A percentile compares a stretch with the other conserved stretches of the same genome.
These are phyloP conservation scores for Entoloma clypeatum DNA, from an alignment of 1,284 basidiomycete genomes.

Conservation along the genomic window DNA sequence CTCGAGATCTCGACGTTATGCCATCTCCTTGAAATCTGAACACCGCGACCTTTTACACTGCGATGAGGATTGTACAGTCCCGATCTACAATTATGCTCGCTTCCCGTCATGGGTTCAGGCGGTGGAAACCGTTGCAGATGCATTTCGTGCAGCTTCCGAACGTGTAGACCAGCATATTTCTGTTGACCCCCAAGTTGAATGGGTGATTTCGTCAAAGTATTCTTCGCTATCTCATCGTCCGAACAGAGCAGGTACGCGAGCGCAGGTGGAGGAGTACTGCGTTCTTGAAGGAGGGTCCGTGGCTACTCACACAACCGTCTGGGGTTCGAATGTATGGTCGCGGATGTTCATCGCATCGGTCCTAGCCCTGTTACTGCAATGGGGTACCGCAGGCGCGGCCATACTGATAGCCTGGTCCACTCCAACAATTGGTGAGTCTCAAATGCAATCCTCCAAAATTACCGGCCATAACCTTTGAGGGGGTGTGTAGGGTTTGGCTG, in stretches of 20 bases:
- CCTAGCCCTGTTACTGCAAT: slow-evolving; percentile 34
- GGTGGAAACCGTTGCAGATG: slow-evolving; percentile 19
- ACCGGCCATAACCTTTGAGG: neutral
- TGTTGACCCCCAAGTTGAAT: slow-evolving; percentile 7
- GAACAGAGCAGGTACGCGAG: slow-evolving; percentile 22
- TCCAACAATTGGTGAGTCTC: slow-evolving; percentile 31
- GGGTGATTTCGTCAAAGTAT: neutral
- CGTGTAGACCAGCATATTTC: slow-evolving; percentile 9
- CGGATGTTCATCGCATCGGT: slow-evolving; percentile 34
- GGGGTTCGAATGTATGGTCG: slow-evolving; percentile 26
- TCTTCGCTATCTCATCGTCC: neutral
- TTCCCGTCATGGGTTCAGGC: slow-evolving; percentile 24
- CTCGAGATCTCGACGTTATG: slow-evolving; percentile 6
- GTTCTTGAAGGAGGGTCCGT: neutral
- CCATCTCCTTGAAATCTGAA: slow-evolving; percentile 1
- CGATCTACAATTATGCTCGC: slow-evolving; percentile 29
- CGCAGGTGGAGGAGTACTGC: slow-evolving; percentile 27
- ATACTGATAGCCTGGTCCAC: slow-evolving; percentile 35
- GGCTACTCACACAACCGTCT: slow-evolving; percentile 13
- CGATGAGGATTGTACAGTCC: slow-evolving; percentile 24
- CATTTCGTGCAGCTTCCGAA: slow-evolving; percentile 17
- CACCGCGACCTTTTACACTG: neutral
- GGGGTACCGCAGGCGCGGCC: slow-evolving; percentile 36
- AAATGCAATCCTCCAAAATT: neutral
- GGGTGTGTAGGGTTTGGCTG: slow-evolving; percentile 33